Percentiles rank a stretch among this genome's conserved stretches.
Conservation (phyloP, 2,329 filamentous ascomycete genomes). For the Verticillium nubilum region DNA sequence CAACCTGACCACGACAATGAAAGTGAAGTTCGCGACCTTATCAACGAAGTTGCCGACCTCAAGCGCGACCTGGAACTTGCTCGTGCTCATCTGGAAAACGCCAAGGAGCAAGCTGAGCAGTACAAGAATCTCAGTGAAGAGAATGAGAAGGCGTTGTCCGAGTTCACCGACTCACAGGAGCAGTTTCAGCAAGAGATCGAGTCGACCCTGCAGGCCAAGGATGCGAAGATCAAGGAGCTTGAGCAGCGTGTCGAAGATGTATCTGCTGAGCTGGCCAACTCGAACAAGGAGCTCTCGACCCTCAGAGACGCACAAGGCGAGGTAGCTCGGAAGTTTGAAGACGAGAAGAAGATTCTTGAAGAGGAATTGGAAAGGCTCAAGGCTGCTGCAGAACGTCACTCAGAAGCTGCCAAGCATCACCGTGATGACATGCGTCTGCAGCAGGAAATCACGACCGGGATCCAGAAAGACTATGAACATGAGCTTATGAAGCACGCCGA, state of each 20-base stretch:
- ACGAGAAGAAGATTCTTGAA: constrained; percentile 76
- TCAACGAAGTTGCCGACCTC: constrained; percentile 77
- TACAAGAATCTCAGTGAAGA: constrained; percentile 85
- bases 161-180: constrained; percentile 73
- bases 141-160: constrained; percentile 81
- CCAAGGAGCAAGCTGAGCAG: constrained; percentile 75
- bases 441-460: constrained; percentile 86
- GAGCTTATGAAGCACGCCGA: constrained; percentile 94
- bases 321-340: constrained; percentile 62
- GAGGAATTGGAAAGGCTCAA: constrained; percentile 75
- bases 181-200: constrained; percentile 88
- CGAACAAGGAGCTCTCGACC: constrained; percentile 75
- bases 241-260: constrained; percentile 81
- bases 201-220: constrained; percentile 67
- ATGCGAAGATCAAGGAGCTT: constrained; percentile 72
- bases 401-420: constrained; percentile 75
- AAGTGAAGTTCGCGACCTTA: constrained; percentile 71
- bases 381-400: constrained; percentile 75
- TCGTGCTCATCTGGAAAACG: constrained; percentile 72
- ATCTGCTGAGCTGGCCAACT: constrained; percentile 71
- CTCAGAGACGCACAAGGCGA: constrained; percentile 79
- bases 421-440: constrained; percentile 90
- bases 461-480: constrained; percentile 91
- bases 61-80: constrained; percentile 82
- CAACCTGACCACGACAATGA: constrained; percentile 45